phyloP scores from a whole-genome alignment of 139 green algal genomes.

The Tetratostichococcus sp. region DNA sequence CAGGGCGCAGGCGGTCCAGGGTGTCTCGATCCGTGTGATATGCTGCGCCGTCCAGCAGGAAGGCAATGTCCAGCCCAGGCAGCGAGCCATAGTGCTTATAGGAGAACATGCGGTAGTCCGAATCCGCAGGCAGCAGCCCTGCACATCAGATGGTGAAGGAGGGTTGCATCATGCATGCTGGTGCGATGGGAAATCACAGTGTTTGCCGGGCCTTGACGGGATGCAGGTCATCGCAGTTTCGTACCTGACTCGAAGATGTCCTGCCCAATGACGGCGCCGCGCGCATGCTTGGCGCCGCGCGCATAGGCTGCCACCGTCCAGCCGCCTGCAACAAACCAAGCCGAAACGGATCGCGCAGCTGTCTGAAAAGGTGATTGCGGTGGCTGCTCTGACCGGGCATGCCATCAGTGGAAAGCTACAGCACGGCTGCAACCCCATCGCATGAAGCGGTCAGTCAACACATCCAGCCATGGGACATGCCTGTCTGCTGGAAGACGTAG shows the following conservation, averaged over 20 bases:
- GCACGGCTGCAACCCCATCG: too few relatives aligned
- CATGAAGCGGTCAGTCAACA: background rate
- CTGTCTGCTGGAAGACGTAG: slow-evolving; percentile 71
- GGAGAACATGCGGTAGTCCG: slow-evolving; percentile 72
- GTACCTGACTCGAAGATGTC: slow-evolving; percentile 47
- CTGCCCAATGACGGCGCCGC: slow-evolving; percentile 51
- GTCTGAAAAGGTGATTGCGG: background rate
- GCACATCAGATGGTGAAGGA: background rate
- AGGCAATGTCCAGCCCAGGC: slow-evolving; percentile 67
- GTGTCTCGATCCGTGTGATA: slow-evolving; percentile 65
- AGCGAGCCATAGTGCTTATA: slow-evolving; percentile 36
- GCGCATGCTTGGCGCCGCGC: slow-evolving; percentile 25
- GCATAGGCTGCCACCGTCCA: slow-evolving; percentile 54
- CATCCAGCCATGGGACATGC: background rate
- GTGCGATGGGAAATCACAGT: too few relatives aligned
- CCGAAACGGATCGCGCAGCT: too few relatives aligned
- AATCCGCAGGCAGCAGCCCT: slow-evolving; percentile 70
- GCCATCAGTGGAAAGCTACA: background rate
- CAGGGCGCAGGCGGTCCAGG: slow-evolving; percentile 39
- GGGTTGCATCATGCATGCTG: too few relatives aligned
- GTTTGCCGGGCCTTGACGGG: too few relatives aligned
- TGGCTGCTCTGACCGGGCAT: too few relatives aligned
- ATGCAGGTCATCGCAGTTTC: too few relatives aligned
- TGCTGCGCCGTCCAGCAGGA: slow-evolving; percentile 49
- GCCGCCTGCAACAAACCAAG: slow-evolving; percentile 5